phyloP scores from a whole-genome alignment of 768 basidiomycete species.

The Melanogaster broomeanus region DNA sequence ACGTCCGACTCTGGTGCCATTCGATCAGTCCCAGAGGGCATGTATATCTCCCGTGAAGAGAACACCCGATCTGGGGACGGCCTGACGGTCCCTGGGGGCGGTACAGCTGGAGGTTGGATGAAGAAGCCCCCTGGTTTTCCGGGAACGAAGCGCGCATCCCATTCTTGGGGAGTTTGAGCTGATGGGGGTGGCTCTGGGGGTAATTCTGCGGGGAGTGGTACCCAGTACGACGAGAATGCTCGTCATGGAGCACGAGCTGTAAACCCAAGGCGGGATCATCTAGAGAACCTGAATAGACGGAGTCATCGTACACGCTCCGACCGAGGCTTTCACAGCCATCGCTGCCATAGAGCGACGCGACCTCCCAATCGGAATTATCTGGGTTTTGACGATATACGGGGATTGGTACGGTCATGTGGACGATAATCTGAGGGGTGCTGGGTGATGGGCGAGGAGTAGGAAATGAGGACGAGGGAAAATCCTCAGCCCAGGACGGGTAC shows the following conservation, averaged over 20 bases:
- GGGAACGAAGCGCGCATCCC: conserved; percentile 10
- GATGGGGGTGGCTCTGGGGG: conserved; percentile 9
- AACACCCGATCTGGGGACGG: conserved; percentile 19
- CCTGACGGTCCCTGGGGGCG: conserved; percentile 29
- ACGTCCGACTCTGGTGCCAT: conserved; percentile 5
- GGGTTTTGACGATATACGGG: conserved; percentile 28
- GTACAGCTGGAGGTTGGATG: conserved; percentile 13
- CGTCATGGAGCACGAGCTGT: conserved; percentile 6
- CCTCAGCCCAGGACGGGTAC: not conserved
- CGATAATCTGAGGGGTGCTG: not conserved
- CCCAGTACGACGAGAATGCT: conserved; percentile 5
- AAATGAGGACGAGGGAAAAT: not conserved
- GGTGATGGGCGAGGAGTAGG: not conserved
- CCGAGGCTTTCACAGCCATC: conserved; percentile 28
- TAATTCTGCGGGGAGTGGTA: conserved; percentile 11
- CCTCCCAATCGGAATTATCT: conserved; percentile 27
- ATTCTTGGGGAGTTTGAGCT: not conserved
- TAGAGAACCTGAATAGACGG: conserved; percentile 4
- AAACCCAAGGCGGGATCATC: conserved; percentile 8
- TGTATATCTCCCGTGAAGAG: conserved; percentile 14
- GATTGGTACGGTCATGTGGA: conserved; percentile 18
- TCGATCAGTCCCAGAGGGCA: conserved; percentile 3
- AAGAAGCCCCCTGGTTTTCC: conserved; percentile 11
- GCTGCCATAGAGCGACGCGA: conserved; percentile 30
- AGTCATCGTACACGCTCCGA: conserved; percentile 19